Percentiles rank a stretch among this genome's conserved stretches.
These are phyloP conservation scores for Lentithecium fluviatile DNA, from an alignment of 495 filamentous ascomycete species.

Conservation along the genomic window DNA sequence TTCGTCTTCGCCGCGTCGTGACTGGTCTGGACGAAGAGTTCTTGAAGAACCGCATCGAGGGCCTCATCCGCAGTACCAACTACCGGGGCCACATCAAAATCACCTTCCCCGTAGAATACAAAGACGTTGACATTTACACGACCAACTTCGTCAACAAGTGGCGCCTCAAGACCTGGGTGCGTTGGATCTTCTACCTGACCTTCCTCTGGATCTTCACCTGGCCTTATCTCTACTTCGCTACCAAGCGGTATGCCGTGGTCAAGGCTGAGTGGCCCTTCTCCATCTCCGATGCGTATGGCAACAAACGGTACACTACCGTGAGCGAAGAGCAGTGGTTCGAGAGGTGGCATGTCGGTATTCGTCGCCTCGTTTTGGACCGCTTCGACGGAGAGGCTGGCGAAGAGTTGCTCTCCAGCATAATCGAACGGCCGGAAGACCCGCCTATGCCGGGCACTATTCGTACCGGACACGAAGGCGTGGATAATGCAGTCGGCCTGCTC, in stretches of 20 bases:
- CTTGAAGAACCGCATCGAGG: conserved; percentile 47
- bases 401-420: conserved; percentile 19
- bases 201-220: conserved; percentile 63
- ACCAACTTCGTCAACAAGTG: conserved; percentile 55
- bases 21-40: conserved; percentile 51
- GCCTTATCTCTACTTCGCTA: conserved; percentile 62
- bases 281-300: conserved; percentile 28
- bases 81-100: conserved; percentile 59
- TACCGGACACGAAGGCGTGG: conserved; percentile 35
- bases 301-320: conserved; percentile 44
- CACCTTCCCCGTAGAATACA: conserved; percentile 52
- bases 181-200: conserved; percentile 59
- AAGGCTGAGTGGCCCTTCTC: conserved; percentile 56
- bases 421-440: conserved; percentile 26
- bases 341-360: conserved; percentile 34
- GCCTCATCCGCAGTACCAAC: conserved; percentile 55
- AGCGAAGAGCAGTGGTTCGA: conserved; percentile 37
- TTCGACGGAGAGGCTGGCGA: conserved; percentile 32
- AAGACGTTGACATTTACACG: conserved; percentile 55
- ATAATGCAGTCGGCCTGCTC: conserved; percentile 35
- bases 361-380: conserved; percentile 29
- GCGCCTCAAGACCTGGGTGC: conserved; percentile 56
- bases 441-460: conserved; percentile 31
- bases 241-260: conserved; percentile 60
- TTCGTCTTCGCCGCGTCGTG: conserved; percentile 52